Evolutionary conservation across 2,329 filamentous ascomycete genomes (phyloP), one percentile per base, ranked within the genome.

Genomic region (Bretziella fagacearum): DNA sequence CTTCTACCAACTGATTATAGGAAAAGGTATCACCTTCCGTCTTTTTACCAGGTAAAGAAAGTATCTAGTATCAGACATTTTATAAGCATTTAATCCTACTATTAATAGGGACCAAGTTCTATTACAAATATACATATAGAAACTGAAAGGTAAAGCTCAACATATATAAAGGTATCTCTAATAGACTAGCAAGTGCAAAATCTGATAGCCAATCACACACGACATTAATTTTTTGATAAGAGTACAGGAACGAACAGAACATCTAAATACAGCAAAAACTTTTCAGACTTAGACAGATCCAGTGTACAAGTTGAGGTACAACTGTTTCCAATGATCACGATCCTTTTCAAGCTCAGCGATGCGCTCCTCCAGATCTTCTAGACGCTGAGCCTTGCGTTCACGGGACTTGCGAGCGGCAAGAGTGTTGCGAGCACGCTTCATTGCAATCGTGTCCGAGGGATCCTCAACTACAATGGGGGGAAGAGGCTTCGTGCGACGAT

Each of bases 401-500:
- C 89, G 80, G 51, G 86, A 94, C 66, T 94, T 94, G 54, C 89
- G 85, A 56, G 89, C 89, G 15, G 89, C 89, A 61, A 93, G 74
- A 6, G 86, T 93, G 62, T 95, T 96, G 55, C 86, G 81, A 44
- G 86, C 87, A 61, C 89, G 83, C 77, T 95, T 95, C 70, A 87
- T 74, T 17, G 84, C 85, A n/a, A 81, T 61, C 7, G 73, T 74
- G 57, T 95, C 87, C 35, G 56, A 65, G 1, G 78, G 74, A 55
- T 95, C 84, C 23, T 79, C 74, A 30, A 86, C 74, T 51, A 81
- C 66, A 59, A 94, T 87, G 5, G 80, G 79, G 52, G 82, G 79
- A 47, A 93, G 68, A 52, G 81, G 79, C 70, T 87, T 89, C 58
- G 84, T 78, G 53, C 84, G 81, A 60, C 82, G 79, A 54, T 83